These are phyloP conservation scores for Aspergillus haitiensis DNA, from an alignment of 495 filamentous ascomycete species.

Conservation along the genomic window DNA sequence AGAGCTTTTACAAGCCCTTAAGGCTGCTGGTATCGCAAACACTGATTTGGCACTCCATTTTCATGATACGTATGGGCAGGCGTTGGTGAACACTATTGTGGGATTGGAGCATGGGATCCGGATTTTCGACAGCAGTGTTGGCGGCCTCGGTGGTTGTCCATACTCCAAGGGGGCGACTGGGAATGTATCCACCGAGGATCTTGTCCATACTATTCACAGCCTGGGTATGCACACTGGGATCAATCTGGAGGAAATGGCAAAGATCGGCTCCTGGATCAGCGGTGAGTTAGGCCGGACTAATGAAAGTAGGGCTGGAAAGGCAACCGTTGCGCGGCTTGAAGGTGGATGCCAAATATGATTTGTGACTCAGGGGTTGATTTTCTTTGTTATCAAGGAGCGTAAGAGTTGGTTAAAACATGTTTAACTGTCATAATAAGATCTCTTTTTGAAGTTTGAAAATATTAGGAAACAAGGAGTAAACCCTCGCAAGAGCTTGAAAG, in stretches of 20 bases:
- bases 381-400: too few species aligned
- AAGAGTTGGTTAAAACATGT: too few species aligned
- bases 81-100: conserved; percentile 84
- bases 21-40: conserved; percentile 71
- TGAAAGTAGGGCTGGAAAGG: conserved; percentile 76
- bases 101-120: conserved; percentile 85
- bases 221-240: conserved; percentile 86
- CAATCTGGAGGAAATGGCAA: conserved; percentile 75
- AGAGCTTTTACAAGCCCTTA: conserved; percentile 67
- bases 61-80: conserved; percentile 96
- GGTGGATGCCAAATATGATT: conserved; percentile 5
- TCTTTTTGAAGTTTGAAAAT: too few species aligned
- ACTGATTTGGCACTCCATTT: conserved; percentile 91
- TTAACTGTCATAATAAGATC: too few species aligned
- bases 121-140: conserved; percentile 87
- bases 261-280: conserved; percentile 89
- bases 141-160: conserved; percentile 90
- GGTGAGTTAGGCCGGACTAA: conserved; percentile 73
- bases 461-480: too few species aligned
- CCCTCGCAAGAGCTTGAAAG: too few species aligned
- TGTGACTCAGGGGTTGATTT: not conserved
- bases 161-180: conserved; percentile 93
- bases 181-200: conserved; percentile 91
- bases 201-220: conserved; percentile 85
- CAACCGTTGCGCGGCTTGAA: conserved; percentile 60